Evolutionary conservation across 2,329 filamentous ascomycete genomes (phyloP), one percentile per base, ranked within the genome.

Genomic region (Eurotiales sp.): DNA sequence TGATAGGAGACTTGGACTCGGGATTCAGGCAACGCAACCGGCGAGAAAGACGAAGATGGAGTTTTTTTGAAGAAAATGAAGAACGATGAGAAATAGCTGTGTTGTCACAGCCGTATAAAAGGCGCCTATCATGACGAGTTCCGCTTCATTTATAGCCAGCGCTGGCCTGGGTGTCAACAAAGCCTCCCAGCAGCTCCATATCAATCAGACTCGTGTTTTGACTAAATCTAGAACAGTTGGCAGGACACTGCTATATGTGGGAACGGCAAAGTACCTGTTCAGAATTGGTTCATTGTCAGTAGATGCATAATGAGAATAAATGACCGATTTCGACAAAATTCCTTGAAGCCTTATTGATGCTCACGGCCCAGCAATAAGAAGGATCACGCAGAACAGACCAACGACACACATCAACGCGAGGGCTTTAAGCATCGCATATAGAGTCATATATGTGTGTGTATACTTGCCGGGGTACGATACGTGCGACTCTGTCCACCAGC

Each of bases 21-120:
- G 86, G 72, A 44, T 85, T 82, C 7, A 86, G 61, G 19, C 82
- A 71, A 42, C 82, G 74, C 8, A 86, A 61, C 60, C 85, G 82
- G 0, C 81, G 69, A 1, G 81, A 84, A 0, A 82, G 85, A 0
- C 78, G 71, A 2, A 85, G 70, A 56, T 85, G 85, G 45, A 82
- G 72, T 47, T 71, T n/a, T n/a, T 77, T 54, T 83, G 81, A 0
- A 84, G 61, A 2, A 70, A 52, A 50, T 75, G 83, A 1, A 83
- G 52, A 1, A 75, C 53, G 0, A 58, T 64, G 8, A 73, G 53
- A 3, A 83, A 57, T 2, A 78, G 62, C 0, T 81, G 81, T 52
- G 83, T 78, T 0, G 70, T 67, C 17, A 77, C 68, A 0, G 73
- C 72, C 0, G 80, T 66, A 49, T 74, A 80, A 29, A 68, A 72